phyloP scores from a whole-genome alignment of 148 eudicot genomes.

The Linanthus parryae region DNA sequence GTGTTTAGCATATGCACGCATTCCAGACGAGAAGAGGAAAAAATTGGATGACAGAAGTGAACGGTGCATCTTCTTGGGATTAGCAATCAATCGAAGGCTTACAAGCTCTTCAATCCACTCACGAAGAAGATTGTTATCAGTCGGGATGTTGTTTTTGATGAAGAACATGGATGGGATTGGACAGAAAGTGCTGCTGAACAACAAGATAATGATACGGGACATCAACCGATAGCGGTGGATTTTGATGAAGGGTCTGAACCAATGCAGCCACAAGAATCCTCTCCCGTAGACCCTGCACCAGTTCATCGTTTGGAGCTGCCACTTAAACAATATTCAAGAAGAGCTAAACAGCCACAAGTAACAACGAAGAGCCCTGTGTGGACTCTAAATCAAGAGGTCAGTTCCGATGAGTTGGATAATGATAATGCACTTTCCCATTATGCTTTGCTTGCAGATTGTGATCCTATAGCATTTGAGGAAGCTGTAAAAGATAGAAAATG shows the following conservation, averaged over 20 bases:
- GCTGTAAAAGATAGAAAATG: conserved; percentile 10
- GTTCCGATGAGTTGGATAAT: background rate
- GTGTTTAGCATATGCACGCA: background rate
- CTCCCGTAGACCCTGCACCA: background rate
- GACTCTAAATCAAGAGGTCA: background rate
- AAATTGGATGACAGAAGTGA: background rate
- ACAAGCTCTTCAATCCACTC: no score
- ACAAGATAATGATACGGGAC: background rate
- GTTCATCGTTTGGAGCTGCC: no score
- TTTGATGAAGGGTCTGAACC: background rate
- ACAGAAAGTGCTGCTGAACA: no score
- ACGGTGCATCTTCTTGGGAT: background rate
- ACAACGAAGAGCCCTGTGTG: background rate
- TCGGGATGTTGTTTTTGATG: no score
- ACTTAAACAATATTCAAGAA: no score
- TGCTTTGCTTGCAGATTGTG: conserved; percentile 2
- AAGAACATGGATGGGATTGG: no score
- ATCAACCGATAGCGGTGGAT: background rate
- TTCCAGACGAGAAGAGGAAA: background rate
- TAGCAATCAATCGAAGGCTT: background rate
- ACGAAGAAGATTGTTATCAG: no score
- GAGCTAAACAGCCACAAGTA: background rate
- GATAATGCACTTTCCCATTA: background rate
- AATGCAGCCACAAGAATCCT: background rate
- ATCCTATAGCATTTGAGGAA: conserved; percentile 4